Base-by-base conservation (phyloP, 1,139 yeast species). In the Sporopachydermia cereana region DNA sequence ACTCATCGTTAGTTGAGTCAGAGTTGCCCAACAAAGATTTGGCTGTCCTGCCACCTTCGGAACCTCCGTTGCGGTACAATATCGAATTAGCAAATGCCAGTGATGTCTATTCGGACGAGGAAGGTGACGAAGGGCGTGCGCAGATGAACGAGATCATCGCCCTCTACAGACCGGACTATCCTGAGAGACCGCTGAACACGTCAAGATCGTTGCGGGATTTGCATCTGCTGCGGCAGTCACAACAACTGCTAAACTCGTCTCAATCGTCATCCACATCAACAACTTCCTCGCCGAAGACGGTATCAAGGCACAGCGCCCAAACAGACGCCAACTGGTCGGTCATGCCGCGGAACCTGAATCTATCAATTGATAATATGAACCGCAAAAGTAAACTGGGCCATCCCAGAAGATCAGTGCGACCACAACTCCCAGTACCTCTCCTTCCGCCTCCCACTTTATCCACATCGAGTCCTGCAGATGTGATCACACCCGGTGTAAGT, bases 301-400 rank as follows among this genome's bases (percentile, higher is more conserved):
- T 27, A n/a, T n/a, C n/a, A n/a, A n/a, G n/a, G n/a, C n/a, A n/a
- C n/a, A n/a, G n/a, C n/a, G n/a, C 12, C 12, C 30, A 27, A 27
- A 34, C 39, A 34, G 39, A 21, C 9, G 5, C 39, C 22, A n/a
- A n/a, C n/a, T 34, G 39, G 39, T 34, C 39, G 18, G 39, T 21
- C 9, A 34, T 34, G 39, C 39, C 39, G 22, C 39, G 39, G 22
- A 34, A 34, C 17, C 22, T 34, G 12, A 34, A 34, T 21, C n/a
- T 34, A 20, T 16, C 39, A 12, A 34, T 34, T 34, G 39, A 34
- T 34, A 34, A 34, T 20, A 34, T 34, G 22, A 5, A 34, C 12
- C 18, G 39, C 12, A 16, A 20, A 34, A 16, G 22, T 12, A 12
- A 21, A 7, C n/a, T 34, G 17, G 22, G 22, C 5, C 12, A 7